Evolutionary conservation across 129 eudicot genomes (phyloP), one percentile per base, ranked within the genome.

Genomic region (Chrysanthemum seticuspe): DNA sequence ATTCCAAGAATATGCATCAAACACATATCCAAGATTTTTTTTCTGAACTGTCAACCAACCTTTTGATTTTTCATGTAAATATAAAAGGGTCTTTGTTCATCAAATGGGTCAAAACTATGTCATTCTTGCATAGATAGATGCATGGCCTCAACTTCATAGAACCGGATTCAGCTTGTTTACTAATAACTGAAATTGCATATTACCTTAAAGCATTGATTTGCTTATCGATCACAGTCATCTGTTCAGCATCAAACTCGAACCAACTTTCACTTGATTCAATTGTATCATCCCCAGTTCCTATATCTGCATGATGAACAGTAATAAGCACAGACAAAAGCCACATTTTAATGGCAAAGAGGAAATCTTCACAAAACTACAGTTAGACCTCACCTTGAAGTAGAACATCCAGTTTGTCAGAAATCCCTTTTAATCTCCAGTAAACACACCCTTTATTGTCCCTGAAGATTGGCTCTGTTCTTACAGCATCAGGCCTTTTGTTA

Each of bases 341-440:
- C 31, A 62, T 13, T 29, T 62, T 40, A 27, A 23, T 29, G 34
- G 51, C 27, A 72, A 62, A 2, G 49, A 75, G 61, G 61, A 63
- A 59, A 27, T 10, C 55, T 52, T 71, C 9, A 5, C 19, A 70
- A 29, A 40, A 64, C 5, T 48, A 23, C 59, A 65, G 21, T 8
- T 25, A 34, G 0, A 78, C 7, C 75, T 74, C 67, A 87, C 94
- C 82, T 88, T 87, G 97, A 68, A 67, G 78, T 25, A 88, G 73
- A n/a, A 91, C 44, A 14, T 73, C 79, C 13, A 80, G 53, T 57
- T 78, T 78, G 25, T 84, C 78, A 62, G 70, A 50, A 76, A 50
- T 70, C 40, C 88, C 48, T 14, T 80, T 82, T 31, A 91, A 57
- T 70, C 74, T 88, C 97, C 96, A 84, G 64, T 72, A 88, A 13